These are phyloP conservation scores for Aureobasidium sp. DNA, from an alignment of 2,329 filamentous ascomycete genomes.

Conservation along the genomic window DNA sequence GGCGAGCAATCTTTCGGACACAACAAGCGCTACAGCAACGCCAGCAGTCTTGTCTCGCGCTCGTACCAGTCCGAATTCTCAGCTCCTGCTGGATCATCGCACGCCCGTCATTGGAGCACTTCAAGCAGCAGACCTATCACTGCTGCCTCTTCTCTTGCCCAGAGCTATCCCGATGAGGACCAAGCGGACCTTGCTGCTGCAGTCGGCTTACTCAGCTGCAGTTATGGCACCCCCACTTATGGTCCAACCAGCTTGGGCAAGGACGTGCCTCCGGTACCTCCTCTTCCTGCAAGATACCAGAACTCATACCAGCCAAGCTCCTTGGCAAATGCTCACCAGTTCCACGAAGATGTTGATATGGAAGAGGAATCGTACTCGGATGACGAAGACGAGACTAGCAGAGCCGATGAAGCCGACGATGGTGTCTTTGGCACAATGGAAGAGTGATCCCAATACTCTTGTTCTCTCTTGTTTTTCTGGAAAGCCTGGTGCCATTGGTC, in stretches of 20 bases:
- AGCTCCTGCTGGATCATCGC: slow-evolving; percentile 36
- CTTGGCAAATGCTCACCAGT: slow-evolving; percentile 14
- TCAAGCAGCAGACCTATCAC: slow-evolving; percentile 64
- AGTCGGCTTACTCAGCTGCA: slow-evolving; percentile 83
- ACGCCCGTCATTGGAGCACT: slow-evolving; percentile 57
- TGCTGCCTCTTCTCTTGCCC: slow-evolving; percentile 49
- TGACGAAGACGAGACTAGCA: slow-evolving; percentile 42
- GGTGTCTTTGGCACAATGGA: slow-evolving; percentile 97
- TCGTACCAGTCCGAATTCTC: slow-evolving; percentile 58
- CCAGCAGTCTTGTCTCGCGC: slow-evolving; percentile 48
- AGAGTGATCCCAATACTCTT: slow-evolving; percentile 45
- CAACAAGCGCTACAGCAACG: slow-evolving; percentile 37
- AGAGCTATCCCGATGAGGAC: slow-evolving; percentile 69
- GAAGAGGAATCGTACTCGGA: slow-evolving; percentile 31
- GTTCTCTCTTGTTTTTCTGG: not conserved
- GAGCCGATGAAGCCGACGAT: slow-evolving; percentile 80
- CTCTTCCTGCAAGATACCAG: slow-evolving; percentile 72
- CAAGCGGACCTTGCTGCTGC: slow-evolving; percentile 84
- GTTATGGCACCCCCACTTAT: slow-evolving; percentile 71
- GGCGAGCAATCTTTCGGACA: slow-evolving; percentile 46
- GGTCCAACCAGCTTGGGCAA: slow-evolving; percentile 53
- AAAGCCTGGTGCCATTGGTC: not conserved
- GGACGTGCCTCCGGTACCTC: slow-evolving; percentile 80
- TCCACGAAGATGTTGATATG: slow-evolving; percentile 38
- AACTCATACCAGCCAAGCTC: slow-evolving; percentile 27